A percentile compares a stretch with the other conserved stretches of the same genome.
phyloP scores from a whole-genome alignment of 345 rosid genomes.

The Orychophragmus violaceus region DNA sequence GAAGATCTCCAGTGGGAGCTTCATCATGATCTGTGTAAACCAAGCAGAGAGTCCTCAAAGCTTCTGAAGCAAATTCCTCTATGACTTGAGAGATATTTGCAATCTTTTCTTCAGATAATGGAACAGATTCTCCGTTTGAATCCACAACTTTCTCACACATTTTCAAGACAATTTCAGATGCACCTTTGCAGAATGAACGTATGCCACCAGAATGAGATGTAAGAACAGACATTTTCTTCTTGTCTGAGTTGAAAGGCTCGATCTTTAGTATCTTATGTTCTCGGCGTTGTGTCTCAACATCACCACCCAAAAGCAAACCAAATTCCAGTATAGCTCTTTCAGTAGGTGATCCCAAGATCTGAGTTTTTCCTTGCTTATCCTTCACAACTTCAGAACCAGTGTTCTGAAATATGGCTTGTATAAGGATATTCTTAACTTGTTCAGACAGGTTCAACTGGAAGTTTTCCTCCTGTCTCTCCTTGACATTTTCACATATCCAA shows the following conservation, averaged over 20 bases:
- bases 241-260: conserved; percentile 86
- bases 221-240: conserved; percentile 90
- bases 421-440: conserved; percentile 40
- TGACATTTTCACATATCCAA: conserved; percentile 53
- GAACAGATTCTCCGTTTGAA: conserved; percentile 46
- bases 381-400: conserved; percentile 74
- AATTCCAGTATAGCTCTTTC: conserved; percentile 82
- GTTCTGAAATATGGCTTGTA: conserved; percentile 69
- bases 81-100: conserved; percentile 43
- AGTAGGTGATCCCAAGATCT: conserved; percentile 81
- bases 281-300: conserved; percentile 42
- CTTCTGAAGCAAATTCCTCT: conserved; percentile 62
- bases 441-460: conserved; percentile 49
- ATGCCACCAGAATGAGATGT: conserved; percentile 61
- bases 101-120: conserved; percentile 49
- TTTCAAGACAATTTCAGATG: conserved; percentile 74
- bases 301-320: conserved; percentile 75
- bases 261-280: conserved; percentile 60
- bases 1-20: conserved; percentile 41
- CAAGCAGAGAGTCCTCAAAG: conserved; percentile 81
- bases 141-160: conserved; percentile 74
- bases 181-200: conserved; percentile 92
- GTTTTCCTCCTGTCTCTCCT: conserved; percentile 32
- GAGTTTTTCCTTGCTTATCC: conserved; percentile 63
- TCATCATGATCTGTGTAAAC: conserved; percentile 64